Base-by-base conservation (phyloP, 352 stramenopile genomes). In the Phytophthora fragariaefolia region DNA sequence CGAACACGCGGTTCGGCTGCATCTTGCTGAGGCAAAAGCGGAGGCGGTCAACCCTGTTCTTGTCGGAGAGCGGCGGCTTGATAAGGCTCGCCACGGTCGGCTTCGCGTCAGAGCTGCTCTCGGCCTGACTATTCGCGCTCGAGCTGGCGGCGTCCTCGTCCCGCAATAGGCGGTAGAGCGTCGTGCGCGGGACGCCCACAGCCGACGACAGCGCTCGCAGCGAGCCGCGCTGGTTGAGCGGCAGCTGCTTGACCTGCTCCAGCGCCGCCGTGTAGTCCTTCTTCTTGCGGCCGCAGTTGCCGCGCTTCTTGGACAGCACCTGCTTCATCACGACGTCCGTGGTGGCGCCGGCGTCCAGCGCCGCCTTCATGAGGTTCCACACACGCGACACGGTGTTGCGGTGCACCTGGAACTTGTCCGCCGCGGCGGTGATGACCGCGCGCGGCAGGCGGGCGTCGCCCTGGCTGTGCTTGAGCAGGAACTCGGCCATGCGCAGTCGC, bases 371-470 rank as follows among this genome's bases (percentile, higher is more conserved):
- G 36, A 67, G 60, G 23, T 73, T 76, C 74, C 74, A 82, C 42
- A 79, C 74, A 22, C 74, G 74, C 23, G 74, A 82, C 20, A 76
- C 74, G 3, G 74, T 82, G 45, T 82, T 82, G 55, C 74, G 71
- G 42, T 82, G 74, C 34, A 82, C 74, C n/a, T 74, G 49, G 20
- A 77, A 82, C 42, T 60, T 63, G 18, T 76, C 66, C 13, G 71
- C 74, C n/a, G 71, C 71, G 13, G 73, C 67, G 8, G 71, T 51
- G 51, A 82, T 69, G 30, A 76, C 68, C 34, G 74, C 60, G 49
- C 73, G 66, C 4, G 74, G 74, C 47, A 82, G 48, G 13, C 67
- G 74, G 10, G 47, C 24, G 1, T 76, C 55, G 1, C 67, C 74
- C 10, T 77, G 56, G 45, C 59, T 77, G 66, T 67, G 71, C 48